Conservation (phyloP, 352 stramenopile species). For the Phytophthora foliorum region DNA sequence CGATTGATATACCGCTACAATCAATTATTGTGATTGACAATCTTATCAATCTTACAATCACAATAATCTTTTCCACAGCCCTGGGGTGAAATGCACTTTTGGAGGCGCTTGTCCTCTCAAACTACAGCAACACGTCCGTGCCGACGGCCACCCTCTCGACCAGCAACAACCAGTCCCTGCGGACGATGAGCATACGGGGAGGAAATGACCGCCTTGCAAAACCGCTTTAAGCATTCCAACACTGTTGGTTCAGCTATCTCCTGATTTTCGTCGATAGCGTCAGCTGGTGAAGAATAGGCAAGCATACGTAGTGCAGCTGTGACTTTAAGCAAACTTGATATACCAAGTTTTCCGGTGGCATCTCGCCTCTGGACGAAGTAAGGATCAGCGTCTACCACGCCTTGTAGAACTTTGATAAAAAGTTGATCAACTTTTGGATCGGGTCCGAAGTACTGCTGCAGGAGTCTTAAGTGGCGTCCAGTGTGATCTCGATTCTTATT, state of each 20-base stretch:
- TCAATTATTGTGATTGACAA: slow-evolving; percentile 20
- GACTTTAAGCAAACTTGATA: not conserved
- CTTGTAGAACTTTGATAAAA: no score
- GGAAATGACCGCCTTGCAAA: not conserved
- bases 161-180: no score
- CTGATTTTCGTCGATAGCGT: not conserved
- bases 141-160: no score
- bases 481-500: no score
- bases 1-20: not conserved
- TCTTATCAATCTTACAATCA: slow-evolving; percentile 9
- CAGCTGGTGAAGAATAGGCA: not conserved
- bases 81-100: no score
- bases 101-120: no score
- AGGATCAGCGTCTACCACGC: no score
- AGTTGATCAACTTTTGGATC: no score
- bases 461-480: no score
- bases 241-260: not conserved
- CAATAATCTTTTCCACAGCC: slow-evolving; percentile 7
- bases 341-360: not conserved
- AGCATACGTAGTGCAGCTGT: not conserved
- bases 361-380: not conserved
- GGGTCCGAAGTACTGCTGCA: no score
- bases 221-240: not conserved
- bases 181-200: no score
- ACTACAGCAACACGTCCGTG: no score